phyloP scores from a whole-genome alignment of 805 yeast genomes.

The Wickerhamomyces bovis region DNA sequence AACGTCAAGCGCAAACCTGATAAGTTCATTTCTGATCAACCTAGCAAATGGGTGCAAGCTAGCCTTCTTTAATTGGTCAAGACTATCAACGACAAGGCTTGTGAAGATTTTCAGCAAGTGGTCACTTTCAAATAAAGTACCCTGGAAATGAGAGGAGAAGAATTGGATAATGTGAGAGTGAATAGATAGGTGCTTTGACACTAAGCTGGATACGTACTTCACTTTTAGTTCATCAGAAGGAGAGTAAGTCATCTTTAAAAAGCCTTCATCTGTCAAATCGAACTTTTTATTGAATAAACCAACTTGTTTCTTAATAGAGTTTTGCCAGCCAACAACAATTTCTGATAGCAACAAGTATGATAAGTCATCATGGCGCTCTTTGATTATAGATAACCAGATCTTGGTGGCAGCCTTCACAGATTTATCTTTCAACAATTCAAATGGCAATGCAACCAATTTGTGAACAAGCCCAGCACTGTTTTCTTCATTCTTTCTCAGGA shows the following conservation, averaged over 20 bases:
- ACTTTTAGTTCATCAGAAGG: constrained; percentile 69
- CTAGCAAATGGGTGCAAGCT: constrained; percentile 83
- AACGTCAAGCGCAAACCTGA: constrained; percentile 61
- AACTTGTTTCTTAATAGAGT: constrained; percentile 45
- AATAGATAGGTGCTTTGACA: constrained; percentile 50
- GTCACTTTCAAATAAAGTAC: constrained; percentile 65
- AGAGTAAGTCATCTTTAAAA: constrained; percentile 75
- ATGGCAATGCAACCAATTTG: constrained; percentile 63
- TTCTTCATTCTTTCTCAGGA: constrained; percentile 27
- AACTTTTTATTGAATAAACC: constrained; percentile 59
- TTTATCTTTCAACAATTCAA: constrained; percentile 52
- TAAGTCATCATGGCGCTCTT: constrained; percentile 52
- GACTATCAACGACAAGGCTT: constrained; percentile 48
- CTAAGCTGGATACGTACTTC: constrained; percentile 43
- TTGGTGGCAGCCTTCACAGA: constrained; percentile 60
- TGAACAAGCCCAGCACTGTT: constrained; percentile 34
- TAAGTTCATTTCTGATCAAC: constrained; percentile 64
- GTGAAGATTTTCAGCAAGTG: constrained; percentile 68
- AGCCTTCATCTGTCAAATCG: constrained; percentile 58
- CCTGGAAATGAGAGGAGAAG: constrained; percentile 73
- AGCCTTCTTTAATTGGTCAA: constrained; percentile 47
- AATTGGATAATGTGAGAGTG: constrained; percentile 65
- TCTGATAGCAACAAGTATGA: constrained; percentile 61
- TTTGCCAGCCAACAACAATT: constrained; percentile 63
- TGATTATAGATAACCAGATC: constrained; percentile 77